phyloP scores from a whole-genome alignment of 1,284 basidiomycete species.

The Meira miltonrushii region DNA sequence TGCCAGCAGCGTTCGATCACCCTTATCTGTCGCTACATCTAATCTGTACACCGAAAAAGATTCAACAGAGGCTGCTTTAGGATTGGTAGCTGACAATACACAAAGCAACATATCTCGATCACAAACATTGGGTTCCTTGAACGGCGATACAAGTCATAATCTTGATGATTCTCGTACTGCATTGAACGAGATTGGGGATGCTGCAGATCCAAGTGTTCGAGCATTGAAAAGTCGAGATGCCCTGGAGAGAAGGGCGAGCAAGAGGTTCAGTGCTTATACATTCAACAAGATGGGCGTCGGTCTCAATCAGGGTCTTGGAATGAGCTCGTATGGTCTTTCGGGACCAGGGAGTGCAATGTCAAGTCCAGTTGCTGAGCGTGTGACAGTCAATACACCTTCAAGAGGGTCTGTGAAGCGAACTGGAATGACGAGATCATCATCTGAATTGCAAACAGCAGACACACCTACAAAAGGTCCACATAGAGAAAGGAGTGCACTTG shows the following conservation, averaged over 20 bases:
- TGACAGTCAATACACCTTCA: no score
- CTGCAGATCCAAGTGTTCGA: slow-evolving; percentile 76
- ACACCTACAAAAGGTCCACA: no score
- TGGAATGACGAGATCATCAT: no score
- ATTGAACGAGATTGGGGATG: slow-evolving; percentile 47
- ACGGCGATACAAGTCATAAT: not conserved
- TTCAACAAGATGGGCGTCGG: slow-evolving; percentile 80
- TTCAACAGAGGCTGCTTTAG: not conserved
- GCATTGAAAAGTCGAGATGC: slow-evolving; percentile 81
- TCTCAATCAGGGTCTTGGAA: slow-evolving; percentile 22
- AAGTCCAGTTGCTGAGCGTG: not conserved
- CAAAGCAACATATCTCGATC: not conserved
- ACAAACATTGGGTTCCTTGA: not conserved
- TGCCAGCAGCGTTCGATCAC: no score
- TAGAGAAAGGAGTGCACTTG: no score
- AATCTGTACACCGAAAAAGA: no score
- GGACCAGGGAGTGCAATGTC: slow-evolving; percentile 1
- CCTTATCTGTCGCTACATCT: no score
- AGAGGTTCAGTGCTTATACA: slow-evolving; percentile 92
- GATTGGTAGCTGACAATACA: not conserved
- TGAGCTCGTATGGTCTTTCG: slow-evolving; percentile 14
- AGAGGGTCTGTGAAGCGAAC: no score
- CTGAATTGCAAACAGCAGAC: no score
- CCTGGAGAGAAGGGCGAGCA: slow-evolving; percentile 84
- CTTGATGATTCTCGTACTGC: not conserved